Percentiles rank a stretch among this genome's conserved stretches.
Conservation (phyloP, 306 rosid genomes). For the Gastrolobium bilobum region DNA sequence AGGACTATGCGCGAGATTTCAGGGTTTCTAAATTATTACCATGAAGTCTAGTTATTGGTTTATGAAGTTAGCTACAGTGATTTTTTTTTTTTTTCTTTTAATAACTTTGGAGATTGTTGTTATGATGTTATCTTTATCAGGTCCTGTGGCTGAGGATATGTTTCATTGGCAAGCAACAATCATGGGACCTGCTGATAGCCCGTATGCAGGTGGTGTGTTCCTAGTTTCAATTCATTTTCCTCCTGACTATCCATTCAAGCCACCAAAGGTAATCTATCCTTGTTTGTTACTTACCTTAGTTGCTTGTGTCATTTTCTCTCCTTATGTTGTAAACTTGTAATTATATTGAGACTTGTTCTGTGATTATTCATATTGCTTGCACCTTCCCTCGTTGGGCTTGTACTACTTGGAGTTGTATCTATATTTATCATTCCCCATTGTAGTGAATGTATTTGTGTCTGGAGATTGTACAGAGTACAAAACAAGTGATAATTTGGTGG, state of each 20-base stretch:
- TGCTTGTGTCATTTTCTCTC: neutral
- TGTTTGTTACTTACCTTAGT: neutral
- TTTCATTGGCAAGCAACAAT: slow-evolving; percentile 96
- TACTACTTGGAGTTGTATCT: neutral
- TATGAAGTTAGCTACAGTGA: neutral
- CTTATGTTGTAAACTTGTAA: neutral
- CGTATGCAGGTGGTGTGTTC: slow-evolving; percentile 85
- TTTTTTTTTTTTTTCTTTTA: neutral
- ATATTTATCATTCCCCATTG: neutral
- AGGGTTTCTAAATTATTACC: neutral
- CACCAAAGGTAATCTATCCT: slow-evolving; percentile 72
- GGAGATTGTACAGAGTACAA: neutral
- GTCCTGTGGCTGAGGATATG: slow-evolving; percentile 97
- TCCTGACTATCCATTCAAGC: slow-evolving; percentile 94
- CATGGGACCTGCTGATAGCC: slow-evolving; percentile 93
- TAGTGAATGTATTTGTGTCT: neutral
- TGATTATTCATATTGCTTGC: slow-evolving; percentile 14
- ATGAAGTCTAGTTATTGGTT: slow-evolving; percentile 5
- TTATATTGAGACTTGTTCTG: slow-evolving; percentile 10
- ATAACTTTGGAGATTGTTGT: neutral
- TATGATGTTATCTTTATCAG: slow-evolving; percentile 48
- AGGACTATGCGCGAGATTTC: neutral
- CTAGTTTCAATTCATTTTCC: slow-evolving; percentile 87
- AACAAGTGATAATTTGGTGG: neutral
- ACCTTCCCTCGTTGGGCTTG: neutral